Evolutionary conservation across 2,329 filamentous ascomycete genomes (phyloP).

Genomic region (Pseudogymnoascus sp.): DNA sequence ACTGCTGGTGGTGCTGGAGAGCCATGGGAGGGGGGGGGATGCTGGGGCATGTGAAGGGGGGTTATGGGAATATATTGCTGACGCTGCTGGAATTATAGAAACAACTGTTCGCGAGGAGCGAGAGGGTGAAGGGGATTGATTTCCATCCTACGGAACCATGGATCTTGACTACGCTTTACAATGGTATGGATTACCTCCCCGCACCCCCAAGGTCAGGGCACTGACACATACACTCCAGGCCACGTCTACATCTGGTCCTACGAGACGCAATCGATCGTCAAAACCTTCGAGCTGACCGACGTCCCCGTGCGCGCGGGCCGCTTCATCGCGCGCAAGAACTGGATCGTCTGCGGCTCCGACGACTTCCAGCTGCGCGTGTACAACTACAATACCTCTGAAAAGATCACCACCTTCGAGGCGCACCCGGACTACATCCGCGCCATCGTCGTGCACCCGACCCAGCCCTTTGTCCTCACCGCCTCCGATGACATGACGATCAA

Average conservation of each 20-base stretch:
- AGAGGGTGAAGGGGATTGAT: constrained; percentile 95
- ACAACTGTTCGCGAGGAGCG: constrained; percentile 79
- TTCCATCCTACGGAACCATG: constrained; percentile 96
- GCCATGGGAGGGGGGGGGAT: not conserved
- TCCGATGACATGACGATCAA: constrained; percentile 99
- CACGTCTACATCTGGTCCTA: constrained; percentile 99
- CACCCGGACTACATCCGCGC: constrained; percentile 98
- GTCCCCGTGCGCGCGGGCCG: constrained; percentile 94
- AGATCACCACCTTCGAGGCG: constrained; percentile 93
- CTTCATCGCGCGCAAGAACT: constrained; percentile 97
- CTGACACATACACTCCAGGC: constrained; percentile 44
- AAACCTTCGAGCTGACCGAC: constrained; percentile 98
- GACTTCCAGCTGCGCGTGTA: constrained; percentile 85
- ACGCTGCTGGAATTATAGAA: constrained; percentile 42
- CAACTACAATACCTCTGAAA: constrained; percentile 99
- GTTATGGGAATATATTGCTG: not conserved
- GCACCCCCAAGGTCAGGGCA: constrained; percentile 21
- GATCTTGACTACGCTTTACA: constrained; percentile 93
- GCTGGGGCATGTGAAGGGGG: not conserved
- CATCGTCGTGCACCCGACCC: constrained; percentile 89
- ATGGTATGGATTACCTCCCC: constrained; percentile 50
- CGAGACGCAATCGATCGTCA: constrained; percentile 92
- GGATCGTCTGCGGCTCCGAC: constrained; percentile 93
- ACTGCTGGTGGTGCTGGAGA: not conserved
- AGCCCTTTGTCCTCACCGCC: constrained; percentile 91